Conservation (phyloP, 2,329 filamentous ascomycete genomes). For the Talaromyces marneffei region DNA sequence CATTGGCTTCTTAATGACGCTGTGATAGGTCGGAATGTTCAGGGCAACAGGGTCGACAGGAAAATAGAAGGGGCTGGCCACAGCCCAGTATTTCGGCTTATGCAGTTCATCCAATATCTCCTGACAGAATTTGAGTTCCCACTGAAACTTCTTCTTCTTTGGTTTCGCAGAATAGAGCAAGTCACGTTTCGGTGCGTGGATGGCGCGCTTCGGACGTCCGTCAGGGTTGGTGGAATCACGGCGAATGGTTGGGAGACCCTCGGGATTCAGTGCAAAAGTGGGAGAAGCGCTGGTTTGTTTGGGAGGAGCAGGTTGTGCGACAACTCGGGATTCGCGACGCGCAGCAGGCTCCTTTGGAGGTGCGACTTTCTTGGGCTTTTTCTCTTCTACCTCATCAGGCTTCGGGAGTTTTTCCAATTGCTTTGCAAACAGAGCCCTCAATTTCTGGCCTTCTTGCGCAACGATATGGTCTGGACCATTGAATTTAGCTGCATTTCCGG, state of each 20-base stretch:
- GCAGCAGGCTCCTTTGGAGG: conserved; percentile 39
- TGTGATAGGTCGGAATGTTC: conserved; percentile 89
- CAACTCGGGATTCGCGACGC: conserved; percentile 45
- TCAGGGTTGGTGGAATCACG: conserved; percentile 75
- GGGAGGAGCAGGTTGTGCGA: conserved; percentile 39
- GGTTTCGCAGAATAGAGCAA: conserved; percentile 83
- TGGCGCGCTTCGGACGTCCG: conserved; percentile 83
- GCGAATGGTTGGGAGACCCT: conserved; percentile 74
- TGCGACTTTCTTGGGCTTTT: conserved; percentile 47
- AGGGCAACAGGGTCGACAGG: conserved; percentile 91
- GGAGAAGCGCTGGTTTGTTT: conserved; percentile 26
- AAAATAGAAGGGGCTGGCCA: conserved; percentile 69
- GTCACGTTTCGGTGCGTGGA: conserved; percentile 88
- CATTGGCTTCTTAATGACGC: conserved; percentile 95
- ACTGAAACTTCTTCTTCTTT: conserved; percentile 83
- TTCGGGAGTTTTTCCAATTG: conserved; percentile 57
- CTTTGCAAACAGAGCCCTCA: conserved; percentile 55
- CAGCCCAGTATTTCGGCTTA: conserved; percentile 62
- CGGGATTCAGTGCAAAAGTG: conserved; percentile 69
- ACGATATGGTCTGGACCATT: conserved; percentile 75
- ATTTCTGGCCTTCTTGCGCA: conserved; percentile 59
- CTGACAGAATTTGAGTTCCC: conserved; percentile 86
- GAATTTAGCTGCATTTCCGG: conserved; percentile 72
- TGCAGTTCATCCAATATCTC: conserved; percentile 72
- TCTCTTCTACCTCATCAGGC: conserved; percentile 55